Evolutionary conservation across 768 basidiomycete genomes (phyloP), one percentile per base, ranked within the genome.

Genomic region (Hortiboletus campestris): DNA sequence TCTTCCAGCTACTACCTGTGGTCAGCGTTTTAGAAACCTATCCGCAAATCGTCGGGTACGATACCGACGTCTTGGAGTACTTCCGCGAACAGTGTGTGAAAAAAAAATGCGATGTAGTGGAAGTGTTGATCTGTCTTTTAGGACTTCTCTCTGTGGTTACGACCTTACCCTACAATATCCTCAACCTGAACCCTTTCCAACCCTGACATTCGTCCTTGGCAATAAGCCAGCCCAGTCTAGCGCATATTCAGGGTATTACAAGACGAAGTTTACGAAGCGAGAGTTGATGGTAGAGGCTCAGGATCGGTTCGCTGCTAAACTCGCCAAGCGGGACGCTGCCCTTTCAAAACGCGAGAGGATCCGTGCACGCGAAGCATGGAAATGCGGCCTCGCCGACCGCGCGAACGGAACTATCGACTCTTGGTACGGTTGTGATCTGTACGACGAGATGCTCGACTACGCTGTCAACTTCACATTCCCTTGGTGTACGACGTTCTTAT

Each of bases 31-130:
- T 89, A 17, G 81, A 87, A 70, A 89, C 89, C 5, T 87, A 85
- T 64, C 89, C 89, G 1, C 88, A 89, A 64, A 72, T 90, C 29
- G 88, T 91, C 49, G 84, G 81, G 34, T 90, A 90, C 62, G 84
- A 90, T 58, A 74, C 76, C 44, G 78, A 80, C 6, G 84, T 87
- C 7, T 84, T 80, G 63, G 76, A 83, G 52, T 87, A 87, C 64
- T 89, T 89, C 70, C 78, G 80, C 58, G 75, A 81, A 60, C 85
- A 88, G 87, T 88, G 59, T 55, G 85, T 75, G 20, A 20, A 58
- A 42, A 17, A 20, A 57, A 42, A 17, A 10, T n/a, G 14, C 20
- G 6, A 28, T 48, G 22, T 14, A 16, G 13, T 35, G 36, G 1
- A 20, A 17, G 7, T 52, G 12, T 34, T 64, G 34, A 59, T 35